These are phyloP conservation scores for Zoysia pacifica DNA, from an alignment of 176 grass and related monocot species.

Conservation along the genomic window DNA sequence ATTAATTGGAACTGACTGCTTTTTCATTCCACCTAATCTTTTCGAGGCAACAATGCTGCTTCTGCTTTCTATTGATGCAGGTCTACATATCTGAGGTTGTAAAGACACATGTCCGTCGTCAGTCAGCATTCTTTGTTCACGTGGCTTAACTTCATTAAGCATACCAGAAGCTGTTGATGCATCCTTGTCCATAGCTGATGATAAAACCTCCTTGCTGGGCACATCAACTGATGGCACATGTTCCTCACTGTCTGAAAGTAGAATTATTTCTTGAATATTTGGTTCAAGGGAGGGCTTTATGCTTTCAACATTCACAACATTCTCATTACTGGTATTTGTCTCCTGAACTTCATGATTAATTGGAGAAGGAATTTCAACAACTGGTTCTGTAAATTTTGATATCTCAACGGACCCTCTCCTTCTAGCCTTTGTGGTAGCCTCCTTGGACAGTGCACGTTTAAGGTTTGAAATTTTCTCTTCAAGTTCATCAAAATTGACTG, in stretches of 20 bases:
- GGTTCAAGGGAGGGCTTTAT: constrained; percentile 27
- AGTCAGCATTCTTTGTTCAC: constrained; percentile 30
- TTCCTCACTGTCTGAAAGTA: constrained; percentile 80
- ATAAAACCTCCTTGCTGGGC: constrained; percentile 39
- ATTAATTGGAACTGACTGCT: constrained; percentile 30
- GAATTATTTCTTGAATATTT: constrained; percentile 50
- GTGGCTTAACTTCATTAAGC: constrained; percentile 27
- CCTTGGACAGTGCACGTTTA: constrained; percentile 58
- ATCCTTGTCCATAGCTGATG: constrained; percentile 36
- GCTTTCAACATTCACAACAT: constrained; percentile 34
- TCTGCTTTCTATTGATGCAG: constrained; percentile 40
- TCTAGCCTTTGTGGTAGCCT: constrained; percentile 38
- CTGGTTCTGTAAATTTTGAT: constrained; percentile 19
- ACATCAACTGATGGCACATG: constrained; percentile 42
- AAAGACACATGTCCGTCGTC: constrained; percentile 20
- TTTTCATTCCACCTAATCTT: constrained; percentile 45
- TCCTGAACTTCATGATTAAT: constrained; percentile 24
- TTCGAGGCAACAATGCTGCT: constrained; percentile 37
- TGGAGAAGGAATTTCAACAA: constrained; percentile 17
- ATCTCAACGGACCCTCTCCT: neutral
- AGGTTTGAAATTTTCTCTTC: constrained; percentile 59
- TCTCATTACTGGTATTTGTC: constrained; percentile 23
- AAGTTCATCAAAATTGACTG: constrained; percentile 58
- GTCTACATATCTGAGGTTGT: constrained; percentile 32
- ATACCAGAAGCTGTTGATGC: constrained; percentile 22